Evolutionary conservation across 805 yeast species (phyloP).

Genomic region (Lipomyces kockii): DNA sequence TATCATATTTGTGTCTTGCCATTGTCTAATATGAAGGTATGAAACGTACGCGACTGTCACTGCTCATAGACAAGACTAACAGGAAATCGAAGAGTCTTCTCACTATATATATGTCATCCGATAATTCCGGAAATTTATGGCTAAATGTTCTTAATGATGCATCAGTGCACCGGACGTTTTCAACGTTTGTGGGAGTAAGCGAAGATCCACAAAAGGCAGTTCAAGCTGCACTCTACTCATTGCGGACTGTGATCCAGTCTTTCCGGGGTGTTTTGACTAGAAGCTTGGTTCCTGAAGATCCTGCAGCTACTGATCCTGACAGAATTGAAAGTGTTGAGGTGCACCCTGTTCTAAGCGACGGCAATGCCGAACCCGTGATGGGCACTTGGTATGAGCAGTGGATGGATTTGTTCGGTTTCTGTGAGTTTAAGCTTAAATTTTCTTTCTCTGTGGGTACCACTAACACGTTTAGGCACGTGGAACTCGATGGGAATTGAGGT

Average conservation of each 20-base stretch:
- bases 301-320: background rate
- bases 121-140: constrained; percentile 22
- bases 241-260: constrained; percentile 19
- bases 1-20: constrained; percentile 39
- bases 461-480: constrained; percentile 39
- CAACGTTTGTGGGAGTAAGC: constrained; percentile 36
- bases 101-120: constrained; percentile 24
- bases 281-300: background rate
- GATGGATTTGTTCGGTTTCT: constrained; percentile 42
- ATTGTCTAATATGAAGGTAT: constrained; percentile 34
- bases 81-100: constrained; percentile 12
- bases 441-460: background rate
- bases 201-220: constrained; percentile 32
- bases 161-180: constrained; percentile 15
- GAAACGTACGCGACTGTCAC: background rate
- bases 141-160: constrained; percentile 32
- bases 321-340: background rate
- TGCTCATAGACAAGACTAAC: background rate
- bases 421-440: constrained; percentile 20
- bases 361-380: constrained; percentile 17
- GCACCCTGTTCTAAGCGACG: constrained; percentile 6
- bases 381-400: constrained; percentile 38
- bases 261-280: background rate
- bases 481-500: constrained; percentile 41
- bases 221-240: constrained; percentile 27